Conservation (phyloP, 2,329 filamentous ascomycete species). For the Clathrospora elynae region DNA sequence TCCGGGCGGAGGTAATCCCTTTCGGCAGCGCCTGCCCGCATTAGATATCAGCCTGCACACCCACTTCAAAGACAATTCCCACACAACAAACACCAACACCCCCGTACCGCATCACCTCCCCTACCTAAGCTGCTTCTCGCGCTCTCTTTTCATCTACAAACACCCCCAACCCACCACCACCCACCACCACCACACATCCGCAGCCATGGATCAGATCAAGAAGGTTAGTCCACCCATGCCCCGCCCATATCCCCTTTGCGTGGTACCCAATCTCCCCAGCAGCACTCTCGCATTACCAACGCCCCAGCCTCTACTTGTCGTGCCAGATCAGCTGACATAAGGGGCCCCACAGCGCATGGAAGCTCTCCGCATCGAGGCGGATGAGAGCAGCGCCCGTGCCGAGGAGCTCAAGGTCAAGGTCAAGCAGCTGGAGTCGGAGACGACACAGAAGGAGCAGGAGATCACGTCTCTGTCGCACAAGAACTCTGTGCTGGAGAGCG, state of each 20-base stretch:
- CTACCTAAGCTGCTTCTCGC: constrained; percentile 12
- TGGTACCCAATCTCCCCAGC: constrained; percentile 15
- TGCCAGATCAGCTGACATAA: constrained; percentile 27
- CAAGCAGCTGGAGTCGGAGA: constrained; percentile 93
- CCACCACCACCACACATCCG: constrained; percentile 15
- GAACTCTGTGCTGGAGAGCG: constrained; percentile 85
- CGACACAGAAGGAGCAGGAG: constrained; percentile 94
- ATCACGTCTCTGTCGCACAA: constrained; percentile 96
- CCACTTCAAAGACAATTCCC: constrained; percentile 26
- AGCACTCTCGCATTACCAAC: constrained; percentile 2
- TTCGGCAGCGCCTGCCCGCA: constrained; percentile 35
- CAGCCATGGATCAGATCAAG: constrained; percentile 83
- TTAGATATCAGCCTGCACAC: constrained; percentile 32
- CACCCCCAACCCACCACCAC: constrained; percentile 9
- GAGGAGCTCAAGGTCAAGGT: constrained; percentile 87
- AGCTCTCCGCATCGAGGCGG: constrained; percentile 90
- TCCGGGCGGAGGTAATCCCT: constrained; percentile 21
- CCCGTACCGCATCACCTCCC: constrained; percentile 9
- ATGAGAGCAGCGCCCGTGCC: constrained; percentile 78
- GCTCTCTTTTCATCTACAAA: constrained; percentile 7
- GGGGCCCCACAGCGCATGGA: constrained; percentile 77
- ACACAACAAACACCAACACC: constrained; percentile 29
- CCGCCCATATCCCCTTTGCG: constrained; percentile 40
- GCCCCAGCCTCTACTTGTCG: constrained; percentile 12
- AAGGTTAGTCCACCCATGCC: constrained; percentile 67